These are phyloP conservation scores for Huiozyma naganishii DNA, from an alignment of 805 yeast species.

Conservation along the genomic window DNA sequence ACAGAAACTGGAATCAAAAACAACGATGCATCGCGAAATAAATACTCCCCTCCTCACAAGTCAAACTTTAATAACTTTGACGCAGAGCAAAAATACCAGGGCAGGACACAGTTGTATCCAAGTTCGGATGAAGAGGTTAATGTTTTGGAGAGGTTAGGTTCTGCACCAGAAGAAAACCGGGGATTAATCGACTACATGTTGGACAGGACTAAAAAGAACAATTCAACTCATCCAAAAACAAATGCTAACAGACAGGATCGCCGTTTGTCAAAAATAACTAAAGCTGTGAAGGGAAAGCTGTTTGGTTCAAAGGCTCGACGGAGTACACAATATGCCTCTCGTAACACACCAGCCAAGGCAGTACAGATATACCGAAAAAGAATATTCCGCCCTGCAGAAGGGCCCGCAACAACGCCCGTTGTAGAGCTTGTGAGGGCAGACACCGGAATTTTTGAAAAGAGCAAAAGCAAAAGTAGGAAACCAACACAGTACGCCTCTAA, in stretches of 20 bases:
- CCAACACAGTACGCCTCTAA: slow-evolving; percentile 5
- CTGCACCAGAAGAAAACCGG: slow-evolving; percentile 5
- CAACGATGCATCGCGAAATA: not conserved
- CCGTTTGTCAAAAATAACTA: not conserved
- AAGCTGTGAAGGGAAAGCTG: not conserved
- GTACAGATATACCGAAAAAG: not conserved
- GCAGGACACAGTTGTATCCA: not conserved
- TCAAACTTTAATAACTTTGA: too few species aligned
- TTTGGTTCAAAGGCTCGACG: not conserved
- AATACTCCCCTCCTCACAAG: not conserved
- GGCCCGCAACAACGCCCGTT: too few species aligned
- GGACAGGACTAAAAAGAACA: not conserved
- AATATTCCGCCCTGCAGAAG: too few species aligned
- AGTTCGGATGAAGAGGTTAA: not conserved
- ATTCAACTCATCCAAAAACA: not conserved
- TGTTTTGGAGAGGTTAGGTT: not conserved
- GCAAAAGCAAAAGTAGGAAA: slow-evolving; percentile 2
- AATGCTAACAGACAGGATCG: not conserved
- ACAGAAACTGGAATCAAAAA: not conserved
- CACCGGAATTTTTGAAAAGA: not conserved
- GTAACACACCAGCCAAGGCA: not conserved
- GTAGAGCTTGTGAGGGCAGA: not conserved
- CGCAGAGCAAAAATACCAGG: not conserved
- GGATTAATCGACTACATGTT: slow-evolving; percentile 12
- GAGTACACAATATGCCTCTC: not conserved